phyloP scores from a whole-genome alignment of 306 rosid genomes.

The Cyamopsis tetragonoloba region DNA sequence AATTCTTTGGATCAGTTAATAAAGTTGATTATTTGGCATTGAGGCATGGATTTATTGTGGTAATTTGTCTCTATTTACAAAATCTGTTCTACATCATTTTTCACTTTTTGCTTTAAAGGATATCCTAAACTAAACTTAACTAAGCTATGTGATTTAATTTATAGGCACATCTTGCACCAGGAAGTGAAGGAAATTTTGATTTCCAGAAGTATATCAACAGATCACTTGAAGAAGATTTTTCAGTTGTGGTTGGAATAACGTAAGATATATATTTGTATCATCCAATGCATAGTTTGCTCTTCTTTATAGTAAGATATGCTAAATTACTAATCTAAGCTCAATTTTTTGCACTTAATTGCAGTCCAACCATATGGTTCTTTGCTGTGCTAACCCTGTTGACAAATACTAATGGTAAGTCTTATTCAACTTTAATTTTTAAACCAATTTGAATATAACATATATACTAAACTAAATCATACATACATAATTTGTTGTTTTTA shows the following conservation, averaged over 20 bases:
- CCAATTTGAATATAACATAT: neutral
- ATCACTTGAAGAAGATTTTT: slow-evolving; percentile 75
- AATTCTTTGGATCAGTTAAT: slow-evolving; percentile 52
- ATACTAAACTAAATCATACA: neutral
- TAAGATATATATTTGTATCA: slow-evolving; percentile 29
- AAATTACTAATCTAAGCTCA: neutral
- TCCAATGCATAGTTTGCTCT: neutral
- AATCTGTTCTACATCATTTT: neutral
- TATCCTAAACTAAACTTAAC: neutral
- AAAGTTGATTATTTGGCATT: slow-evolving; percentile 61
- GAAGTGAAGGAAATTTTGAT: slow-evolving; percentile 51
- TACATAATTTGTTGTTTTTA: no score
- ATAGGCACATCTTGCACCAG: slow-evolving; percentile 78
- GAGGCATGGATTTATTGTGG: slow-evolving; percentile 72
- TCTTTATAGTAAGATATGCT: slow-evolving; percentile 3
- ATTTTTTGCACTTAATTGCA: slow-evolving; percentile 37
- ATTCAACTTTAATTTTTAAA: neutral
- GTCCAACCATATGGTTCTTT: slow-evolving; percentile 66
- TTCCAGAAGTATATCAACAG: slow-evolving; percentile 61
- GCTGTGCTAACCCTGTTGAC: slow-evolving; percentile 57
- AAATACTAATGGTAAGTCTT: slow-evolving; percentile 45
- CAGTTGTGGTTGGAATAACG: slow-evolving; percentile 71
- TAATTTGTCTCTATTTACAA: slow-evolving; percentile 32
- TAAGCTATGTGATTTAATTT: slow-evolving; percentile 16
- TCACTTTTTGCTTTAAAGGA: neutral